Percentiles rank a stretch among this genome's conserved stretches.
Evolutionary conservation across 2,329 filamentous ascomycete species (phyloP).

Genomic region (Nothopassalora personata): DNA sequence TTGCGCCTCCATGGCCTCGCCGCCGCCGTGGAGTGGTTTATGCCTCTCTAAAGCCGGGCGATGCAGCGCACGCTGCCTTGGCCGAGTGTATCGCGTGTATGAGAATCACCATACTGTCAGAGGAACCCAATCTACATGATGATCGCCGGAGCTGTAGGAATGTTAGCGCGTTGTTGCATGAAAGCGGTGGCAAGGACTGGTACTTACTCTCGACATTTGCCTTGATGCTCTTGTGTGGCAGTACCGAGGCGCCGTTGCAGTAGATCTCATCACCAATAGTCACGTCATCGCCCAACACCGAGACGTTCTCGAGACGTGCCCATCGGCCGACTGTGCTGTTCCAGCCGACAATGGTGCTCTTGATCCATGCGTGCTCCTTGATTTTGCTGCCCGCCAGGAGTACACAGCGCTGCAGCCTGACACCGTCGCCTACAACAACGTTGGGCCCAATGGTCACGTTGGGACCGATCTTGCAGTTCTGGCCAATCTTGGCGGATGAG

Average conservation of each 20-base stretch:
- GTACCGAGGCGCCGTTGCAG: slow-evolving; percentile 82
- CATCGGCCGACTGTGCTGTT: slow-evolving; percentile 93
- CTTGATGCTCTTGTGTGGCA: slow-evolving; percentile 99
- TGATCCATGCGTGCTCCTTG: slow-evolving; percentile 98
- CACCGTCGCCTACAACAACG: slow-evolving; percentile 88
- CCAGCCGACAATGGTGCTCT: slow-evolving; percentile 98
- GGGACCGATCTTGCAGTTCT: slow-evolving; percentile 95
- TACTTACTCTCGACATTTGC: slow-evolving; percentile 78
- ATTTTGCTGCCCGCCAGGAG: slow-evolving; percentile 84
- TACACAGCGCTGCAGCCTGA: slow-evolving; percentile 88
- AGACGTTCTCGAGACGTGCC: slow-evolving; percentile 95
- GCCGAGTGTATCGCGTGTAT: not conserved
- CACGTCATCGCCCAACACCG: slow-evolving; percentile 95
- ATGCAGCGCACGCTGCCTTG: slow-evolving; percentile 5
- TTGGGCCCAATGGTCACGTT: slow-evolving; percentile 95
- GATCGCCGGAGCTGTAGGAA: slow-evolving; percentile 19
- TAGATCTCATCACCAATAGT: slow-evolving; percentile 98
- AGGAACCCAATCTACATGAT: slow-evolving; percentile 18
- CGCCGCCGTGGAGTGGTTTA: not conserved
- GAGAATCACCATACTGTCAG: not conserved
- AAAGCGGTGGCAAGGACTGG: not conserved
- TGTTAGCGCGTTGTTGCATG: slow-evolving; percentile 7
- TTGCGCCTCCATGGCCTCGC: not conserved
- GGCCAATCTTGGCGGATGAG: slow-evolving; percentile 89
- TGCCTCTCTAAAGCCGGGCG: not conserved